These are phyloP conservation scores for Tetraselmis striata DNA, from an alignment of 139 green algal species.

Conservation along the genomic window DNA sequence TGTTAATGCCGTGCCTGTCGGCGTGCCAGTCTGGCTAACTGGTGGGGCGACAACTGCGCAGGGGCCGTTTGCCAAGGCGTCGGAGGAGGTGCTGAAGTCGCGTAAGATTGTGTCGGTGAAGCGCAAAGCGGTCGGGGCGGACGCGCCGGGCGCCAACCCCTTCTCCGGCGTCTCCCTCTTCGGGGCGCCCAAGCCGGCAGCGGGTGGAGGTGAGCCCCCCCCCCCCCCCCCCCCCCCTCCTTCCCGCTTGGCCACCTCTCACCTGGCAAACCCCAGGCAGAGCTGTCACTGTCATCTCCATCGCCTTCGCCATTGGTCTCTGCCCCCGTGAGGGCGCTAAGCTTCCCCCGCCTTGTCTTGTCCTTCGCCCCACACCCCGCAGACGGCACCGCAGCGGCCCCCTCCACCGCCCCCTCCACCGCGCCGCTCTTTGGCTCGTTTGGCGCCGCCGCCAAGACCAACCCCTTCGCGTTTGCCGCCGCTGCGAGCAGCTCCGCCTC, in stretches of 20 bases:
- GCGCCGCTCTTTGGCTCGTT: not conserved
- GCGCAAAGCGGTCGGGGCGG: conserved; percentile 20
- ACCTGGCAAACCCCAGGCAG: no score
- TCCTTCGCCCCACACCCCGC: no score
- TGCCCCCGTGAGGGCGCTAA: no score
- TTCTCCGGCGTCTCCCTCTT: conserved; percentile 24
- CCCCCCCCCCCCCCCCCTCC: no score
- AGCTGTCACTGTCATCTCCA: no score
- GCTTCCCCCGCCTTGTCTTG: no score
- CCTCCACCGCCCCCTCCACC: not conserved
- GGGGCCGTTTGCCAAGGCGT: conserved; percentile 44
- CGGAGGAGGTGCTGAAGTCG: conserved; percentile 41
- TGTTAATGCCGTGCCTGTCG: no score
- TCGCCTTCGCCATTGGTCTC: no score
- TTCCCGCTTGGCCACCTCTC: no score
- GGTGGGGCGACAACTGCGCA: no score
- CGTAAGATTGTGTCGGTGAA: conserved; percentile 39
- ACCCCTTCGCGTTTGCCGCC: not conserved
- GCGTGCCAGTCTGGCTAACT: no score
- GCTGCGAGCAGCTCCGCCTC: not conserved
- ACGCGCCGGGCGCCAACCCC: conserved; percentile 15
- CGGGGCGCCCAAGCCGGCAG: not conserved
- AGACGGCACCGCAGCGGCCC: not conserved
- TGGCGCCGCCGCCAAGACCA: not conserved
- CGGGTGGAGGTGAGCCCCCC: not conserved